Conservation (phyloP, 371 early-diverging fungal genomes). For the Saksenaea vasiformis region DNA sequence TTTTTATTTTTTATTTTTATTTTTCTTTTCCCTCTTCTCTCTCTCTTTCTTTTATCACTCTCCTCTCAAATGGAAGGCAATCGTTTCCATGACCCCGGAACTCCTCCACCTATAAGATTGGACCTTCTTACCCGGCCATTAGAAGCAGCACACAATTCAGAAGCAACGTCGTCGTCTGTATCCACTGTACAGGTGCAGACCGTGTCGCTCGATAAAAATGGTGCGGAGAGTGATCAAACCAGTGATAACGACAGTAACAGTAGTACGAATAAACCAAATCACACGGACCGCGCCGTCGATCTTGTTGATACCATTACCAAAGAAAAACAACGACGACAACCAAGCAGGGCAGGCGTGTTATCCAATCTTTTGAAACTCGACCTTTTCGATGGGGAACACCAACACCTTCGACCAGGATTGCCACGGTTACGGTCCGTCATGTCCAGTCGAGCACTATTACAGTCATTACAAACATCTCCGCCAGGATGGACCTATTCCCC, state of each 20-base stretch:
- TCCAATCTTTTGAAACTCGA: slow-evolving; percentile 50
- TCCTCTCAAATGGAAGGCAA: slow-evolving; percentile 20
- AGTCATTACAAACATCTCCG: slow-evolving; percentile 20
- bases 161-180: neutral
- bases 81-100: slow-evolving; percentile 30
- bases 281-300: slow-evolving; percentile 31
- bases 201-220: neutral
- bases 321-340: slow-evolving; percentile 12
- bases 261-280: slow-evolving; percentile 9
- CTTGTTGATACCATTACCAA: slow-evolving; percentile 29
- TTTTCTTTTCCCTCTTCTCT: neutral
- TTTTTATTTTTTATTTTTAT: neutral
- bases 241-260: neutral
- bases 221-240: neutral
- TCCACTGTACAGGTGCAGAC: neutral
- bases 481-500: slow-evolving; percentile 14
- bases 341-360: slow-evolving; percentile 48
- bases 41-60: slow-evolving; percentile 1
- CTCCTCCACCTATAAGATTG: slow-evolving; percentile 26
- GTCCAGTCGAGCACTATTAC: slow-evolving; percentile 21
- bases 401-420: slow-evolving; percentile 7
- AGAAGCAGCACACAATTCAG: neutral
- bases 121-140: neutral
- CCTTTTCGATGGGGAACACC: slow-evolving; percentile 17
- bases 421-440: slow-evolving; percentile 19